Percentiles rank a stretch among this genome's conserved stretches.
phyloP scores from a whole-genome alignment of 805 yeast species.

The Metschnikowia cubensis region DNA sequence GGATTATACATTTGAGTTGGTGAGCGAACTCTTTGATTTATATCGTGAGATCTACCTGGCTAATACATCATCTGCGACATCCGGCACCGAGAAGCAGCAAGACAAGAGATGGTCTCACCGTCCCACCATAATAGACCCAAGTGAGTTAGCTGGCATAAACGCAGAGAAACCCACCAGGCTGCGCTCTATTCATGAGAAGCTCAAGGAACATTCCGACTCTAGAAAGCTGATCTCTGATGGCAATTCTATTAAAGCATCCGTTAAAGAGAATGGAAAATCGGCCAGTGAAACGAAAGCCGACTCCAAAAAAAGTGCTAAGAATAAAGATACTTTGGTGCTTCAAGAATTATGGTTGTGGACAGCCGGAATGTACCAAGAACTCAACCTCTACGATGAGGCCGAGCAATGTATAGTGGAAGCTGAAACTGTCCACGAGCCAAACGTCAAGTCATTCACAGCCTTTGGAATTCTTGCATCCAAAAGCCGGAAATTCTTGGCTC shows the following conservation, averaged over 20 bases:
- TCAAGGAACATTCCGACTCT: constrained; percentile 16
- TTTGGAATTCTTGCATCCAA: constrained; percentile 45
- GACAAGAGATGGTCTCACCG: constrained; percentile 37
- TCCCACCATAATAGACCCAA: constrained; percentile 39
- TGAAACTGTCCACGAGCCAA: constrained; percentile 44
- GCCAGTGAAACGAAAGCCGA: background rate
- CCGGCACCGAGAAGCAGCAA: constrained; percentile 1
- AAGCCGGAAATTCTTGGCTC: constrained; percentile 44
- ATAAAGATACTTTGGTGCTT: constrained; percentile 26
- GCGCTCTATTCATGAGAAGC: constrained; percentile 18
- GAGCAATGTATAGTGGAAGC: constrained; percentile 74
- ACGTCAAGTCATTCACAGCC: constrained; percentile 46
- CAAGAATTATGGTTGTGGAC: constrained; percentile 76
- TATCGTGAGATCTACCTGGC: constrained; percentile 48
- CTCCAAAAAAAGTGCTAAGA: constrained; percentile 1
- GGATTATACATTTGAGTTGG: constrained; percentile 51
- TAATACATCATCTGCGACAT: constrained; percentile 12
- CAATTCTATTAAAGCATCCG: background rate
- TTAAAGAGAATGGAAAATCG: background rate
- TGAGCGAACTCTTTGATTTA: constrained; percentile 64
- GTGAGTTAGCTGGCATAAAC: constrained; percentile 6
- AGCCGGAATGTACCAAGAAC: constrained; percentile 56
- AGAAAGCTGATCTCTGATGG: constrained; percentile 10
- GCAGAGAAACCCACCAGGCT: background rate
- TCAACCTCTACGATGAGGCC: constrained; percentile 54